These are phyloP conservation scores for Aureobasidium uvarum DNA, from an alignment of 2,329 filamentous ascomycete genomes.

Conservation along the genomic window DNA sequence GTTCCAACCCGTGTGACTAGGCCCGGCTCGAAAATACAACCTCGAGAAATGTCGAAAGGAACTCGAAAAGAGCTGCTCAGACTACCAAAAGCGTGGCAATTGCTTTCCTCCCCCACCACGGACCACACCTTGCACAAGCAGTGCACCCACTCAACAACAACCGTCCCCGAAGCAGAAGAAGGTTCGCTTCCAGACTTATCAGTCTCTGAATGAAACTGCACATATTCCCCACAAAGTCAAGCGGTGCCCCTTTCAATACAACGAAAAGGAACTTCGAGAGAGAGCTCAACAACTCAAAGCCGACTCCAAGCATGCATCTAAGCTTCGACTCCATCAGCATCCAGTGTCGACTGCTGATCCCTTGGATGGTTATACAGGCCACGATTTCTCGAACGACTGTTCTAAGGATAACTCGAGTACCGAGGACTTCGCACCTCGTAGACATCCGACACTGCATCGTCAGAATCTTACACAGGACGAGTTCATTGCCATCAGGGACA, in stretches of 20 bases:
- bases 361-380: background rate
- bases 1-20: background rate
- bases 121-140: background rate
- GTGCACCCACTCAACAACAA: background rate
- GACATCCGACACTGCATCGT: background rate
- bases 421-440: background rate
- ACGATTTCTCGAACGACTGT: slow-evolving; percentile 1
- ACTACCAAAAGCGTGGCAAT: background rate
- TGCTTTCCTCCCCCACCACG: background rate
- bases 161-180: background rate
- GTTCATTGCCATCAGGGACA: background rate
- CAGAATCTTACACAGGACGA: background rate
- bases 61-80: slow-evolving; percentile 9
- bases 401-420: background rate
- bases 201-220: background rate
- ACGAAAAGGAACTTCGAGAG: background rate
- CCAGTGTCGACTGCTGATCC: background rate
- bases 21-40: slow-evolving; percentile 1
- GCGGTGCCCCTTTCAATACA: background rate
- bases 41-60: slow-evolving; percentile 17
- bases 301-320: background rate
- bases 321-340: background rate
- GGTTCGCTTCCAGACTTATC: background rate
- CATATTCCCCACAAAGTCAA: background rate
- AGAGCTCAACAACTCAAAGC: background rate